Evolutionary conservation across 768 basidiomycete genomes (phyloP).

Genomic region (Galerina sulciceps): DNA sequence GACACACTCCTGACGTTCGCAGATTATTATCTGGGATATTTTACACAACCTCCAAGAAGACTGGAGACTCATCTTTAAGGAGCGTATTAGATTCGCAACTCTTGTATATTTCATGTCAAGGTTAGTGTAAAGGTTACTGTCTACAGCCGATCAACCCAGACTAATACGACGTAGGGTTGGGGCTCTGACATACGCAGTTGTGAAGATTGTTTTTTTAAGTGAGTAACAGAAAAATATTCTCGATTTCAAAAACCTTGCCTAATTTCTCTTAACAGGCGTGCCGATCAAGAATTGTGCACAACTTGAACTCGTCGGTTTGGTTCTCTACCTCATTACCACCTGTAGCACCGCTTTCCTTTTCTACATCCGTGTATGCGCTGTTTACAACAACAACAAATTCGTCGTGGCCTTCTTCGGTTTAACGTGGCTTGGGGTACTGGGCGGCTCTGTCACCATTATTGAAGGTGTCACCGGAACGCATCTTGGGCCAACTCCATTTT

Average conservation of each 20-base stretch:
- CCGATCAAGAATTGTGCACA: constrained; percentile 9
- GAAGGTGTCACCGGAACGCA: constrained; percentile 8
- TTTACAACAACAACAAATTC: constrained; percentile 14
- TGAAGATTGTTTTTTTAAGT: constrained; percentile 11
- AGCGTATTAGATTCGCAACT: constrained; percentile 7
- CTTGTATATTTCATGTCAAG: constrained; percentile 17
- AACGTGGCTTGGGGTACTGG: constrained; percentile 15
- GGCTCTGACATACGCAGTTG: background rate
- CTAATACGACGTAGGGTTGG: background rate
- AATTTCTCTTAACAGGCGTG: background rate
- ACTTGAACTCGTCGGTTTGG: background rate
- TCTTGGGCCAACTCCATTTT: constrained; percentile 11
- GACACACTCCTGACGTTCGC: background rate
- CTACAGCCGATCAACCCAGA: background rate
- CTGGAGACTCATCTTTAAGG: constrained; percentile 7
- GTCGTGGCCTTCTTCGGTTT: constrained; percentile 13
- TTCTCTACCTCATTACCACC: constrained; percentile 10
- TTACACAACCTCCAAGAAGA: constrained; percentile 14
- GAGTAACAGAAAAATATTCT: background rate
- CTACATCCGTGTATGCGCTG: constrained; percentile 19
- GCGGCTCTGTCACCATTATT: constrained; percentile 8
- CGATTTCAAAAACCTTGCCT: background rate
- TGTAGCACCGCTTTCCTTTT: constrained; percentile 17
- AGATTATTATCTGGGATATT: constrained; percentile 21
- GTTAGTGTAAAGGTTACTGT: background rate